phyloP scores from a whole-genome alignment of 2,329 filamentous ascomycete species.

The Aspergillus transmontanensis region DNA sequence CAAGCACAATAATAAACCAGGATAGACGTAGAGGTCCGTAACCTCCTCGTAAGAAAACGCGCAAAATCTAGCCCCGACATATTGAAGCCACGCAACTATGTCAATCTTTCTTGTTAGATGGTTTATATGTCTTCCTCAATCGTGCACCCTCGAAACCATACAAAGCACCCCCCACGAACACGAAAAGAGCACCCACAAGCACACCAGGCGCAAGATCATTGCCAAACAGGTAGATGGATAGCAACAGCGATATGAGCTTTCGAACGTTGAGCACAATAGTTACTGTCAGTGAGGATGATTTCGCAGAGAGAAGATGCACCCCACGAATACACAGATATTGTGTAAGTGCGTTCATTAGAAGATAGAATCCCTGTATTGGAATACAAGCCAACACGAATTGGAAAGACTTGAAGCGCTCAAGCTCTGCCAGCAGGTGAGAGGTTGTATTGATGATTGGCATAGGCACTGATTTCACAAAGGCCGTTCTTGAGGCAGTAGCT shows the following conservation, averaged over 20 bases:
- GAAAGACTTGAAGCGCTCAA: conserved; percentile 9
- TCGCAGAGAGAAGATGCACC: conserved; percentile 89
- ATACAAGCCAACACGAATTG: conserved; percentile 29
- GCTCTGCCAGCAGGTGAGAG: background rate
- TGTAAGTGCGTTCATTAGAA: conserved; percentile 67
- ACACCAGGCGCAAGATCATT: conserved; percentile 78
- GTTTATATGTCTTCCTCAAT: conserved; percentile 27
- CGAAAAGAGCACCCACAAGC: conserved; percentile 76
- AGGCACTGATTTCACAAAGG: background rate
- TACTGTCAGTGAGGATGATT: conserved; percentile 87
- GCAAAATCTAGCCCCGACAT: background rate
- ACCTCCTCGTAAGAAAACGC: background rate
- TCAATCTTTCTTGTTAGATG: conserved; percentile 23
- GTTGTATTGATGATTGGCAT: background rate
- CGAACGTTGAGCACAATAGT: conserved; percentile 95
- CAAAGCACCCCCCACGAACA: conserved; percentile 87
- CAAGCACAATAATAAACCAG: background rate
- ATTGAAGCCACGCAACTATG: background rate
- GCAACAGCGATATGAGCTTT: conserved; percentile 84
- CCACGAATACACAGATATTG: conserved; percentile 95
- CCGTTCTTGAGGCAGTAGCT: background rate
- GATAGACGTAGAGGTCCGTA: background rate
- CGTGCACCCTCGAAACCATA: conserved; percentile 73
- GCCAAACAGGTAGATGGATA: conserved; percentile 94
- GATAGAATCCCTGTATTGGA: conserved; percentile 41